Percentiles rank a stretch among this genome's conserved stretches.
Evolutionary conservation across 495 filamentous ascomycete species (phyloP).

Genomic region (Penicillium subrubescens): DNA sequence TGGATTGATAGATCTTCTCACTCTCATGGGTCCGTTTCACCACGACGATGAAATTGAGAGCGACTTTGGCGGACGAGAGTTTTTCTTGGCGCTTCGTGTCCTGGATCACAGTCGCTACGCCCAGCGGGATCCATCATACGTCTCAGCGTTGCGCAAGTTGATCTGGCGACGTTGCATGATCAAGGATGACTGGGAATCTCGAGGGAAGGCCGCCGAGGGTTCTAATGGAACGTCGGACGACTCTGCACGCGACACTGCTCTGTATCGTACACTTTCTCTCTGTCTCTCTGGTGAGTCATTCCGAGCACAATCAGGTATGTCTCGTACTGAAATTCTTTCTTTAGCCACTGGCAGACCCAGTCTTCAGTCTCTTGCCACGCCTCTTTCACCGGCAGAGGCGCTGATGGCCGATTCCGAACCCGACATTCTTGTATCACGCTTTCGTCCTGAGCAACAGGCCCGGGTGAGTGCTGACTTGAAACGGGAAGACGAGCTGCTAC

Average conservation of each 20-base stretch:
- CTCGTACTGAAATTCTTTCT: constrained; percentile 4
- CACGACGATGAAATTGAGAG: constrained; percentile 36
- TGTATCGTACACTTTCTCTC: constrained; percentile 34
- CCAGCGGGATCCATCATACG: constrained; percentile 49
- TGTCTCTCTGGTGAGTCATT: constrained; percentile 36
- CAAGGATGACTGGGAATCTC: constrained; percentile 71
- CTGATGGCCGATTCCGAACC: constrained; percentile 51
- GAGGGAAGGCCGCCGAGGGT: constrained; percentile 39
- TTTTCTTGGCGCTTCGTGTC: constrained; percentile 71
- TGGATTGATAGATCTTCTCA: constrained; percentile 79
- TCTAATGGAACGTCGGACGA: constrained; percentile 27
- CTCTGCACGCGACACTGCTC: constrained; percentile 32
- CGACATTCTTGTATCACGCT: constrained; percentile 55
- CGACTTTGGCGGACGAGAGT: constrained; percentile 53
- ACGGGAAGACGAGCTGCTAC: constrained; percentile 55
- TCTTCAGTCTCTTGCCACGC: constrained; percentile 36
- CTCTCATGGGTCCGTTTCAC: constrained; percentile 57
- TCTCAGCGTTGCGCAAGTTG: constrained; percentile 61
- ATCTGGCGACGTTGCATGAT: constrained; percentile 85
- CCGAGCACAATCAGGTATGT: not conserved
- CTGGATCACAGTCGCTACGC: constrained; percentile 58
- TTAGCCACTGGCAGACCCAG: constrained; percentile 22
- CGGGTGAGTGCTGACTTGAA: constrained; percentile 53
- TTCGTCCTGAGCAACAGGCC: constrained; percentile 52
- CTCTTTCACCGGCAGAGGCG: constrained; percentile 52